Conservation (phyloP, 768 basidiomycete genomes). For the Suillus weaverae region DNA sequence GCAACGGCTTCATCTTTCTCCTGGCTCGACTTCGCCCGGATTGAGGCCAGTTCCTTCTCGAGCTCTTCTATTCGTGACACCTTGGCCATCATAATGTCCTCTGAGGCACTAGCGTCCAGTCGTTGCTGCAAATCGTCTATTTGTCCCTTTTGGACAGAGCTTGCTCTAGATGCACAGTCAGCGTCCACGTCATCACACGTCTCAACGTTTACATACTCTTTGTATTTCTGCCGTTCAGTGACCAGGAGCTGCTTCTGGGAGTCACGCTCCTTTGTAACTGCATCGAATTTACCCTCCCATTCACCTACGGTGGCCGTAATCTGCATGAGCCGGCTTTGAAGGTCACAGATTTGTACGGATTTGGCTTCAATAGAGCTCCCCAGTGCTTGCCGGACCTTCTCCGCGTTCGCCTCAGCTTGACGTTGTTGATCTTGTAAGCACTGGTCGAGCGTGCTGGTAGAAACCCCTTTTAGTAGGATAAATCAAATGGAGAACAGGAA, state of each 20-base stretch:
- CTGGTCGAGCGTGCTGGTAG: neutral
- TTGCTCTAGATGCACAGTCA: neutral
- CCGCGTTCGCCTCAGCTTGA: neutral
- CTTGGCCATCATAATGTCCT: neutral
- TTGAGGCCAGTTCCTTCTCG: neutral
- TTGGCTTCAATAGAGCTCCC: neutral
- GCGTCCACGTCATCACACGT: no score
- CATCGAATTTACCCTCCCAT: neutral
- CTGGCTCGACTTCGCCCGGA: neutral
- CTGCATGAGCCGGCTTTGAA: neutral
- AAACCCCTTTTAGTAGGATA: neutral
- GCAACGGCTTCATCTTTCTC: constrained; percentile 4
- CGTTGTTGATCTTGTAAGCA: neutral
- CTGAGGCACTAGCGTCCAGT: neutral
- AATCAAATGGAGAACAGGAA: neutral
- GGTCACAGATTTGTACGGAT: neutral
- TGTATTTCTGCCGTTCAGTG: neutral
- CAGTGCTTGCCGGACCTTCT: neutral
- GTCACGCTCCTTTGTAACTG: neutral
- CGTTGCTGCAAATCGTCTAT: neutral
- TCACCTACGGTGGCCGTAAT: neutral
- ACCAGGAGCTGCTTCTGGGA: neutral
- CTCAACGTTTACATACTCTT: neutral
- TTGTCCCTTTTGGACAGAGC: neutral
- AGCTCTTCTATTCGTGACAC: neutral